phyloP scores from a whole-genome alignment of 805 yeast genomes.

The Wickerhamomyces silvicola region DNA sequence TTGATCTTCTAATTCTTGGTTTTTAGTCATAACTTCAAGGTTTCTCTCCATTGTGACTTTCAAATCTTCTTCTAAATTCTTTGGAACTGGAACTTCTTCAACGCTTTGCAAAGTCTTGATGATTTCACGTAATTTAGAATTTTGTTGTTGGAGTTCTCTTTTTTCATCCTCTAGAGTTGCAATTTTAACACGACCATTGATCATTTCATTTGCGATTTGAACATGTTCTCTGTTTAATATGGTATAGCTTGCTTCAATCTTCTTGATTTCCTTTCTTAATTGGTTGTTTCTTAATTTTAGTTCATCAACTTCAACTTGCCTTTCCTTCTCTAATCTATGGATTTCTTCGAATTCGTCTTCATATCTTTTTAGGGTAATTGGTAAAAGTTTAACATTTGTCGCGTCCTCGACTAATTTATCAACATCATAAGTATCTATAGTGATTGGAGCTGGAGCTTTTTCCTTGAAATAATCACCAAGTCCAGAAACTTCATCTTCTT shows the following conservation, averaged over 20 bases:
- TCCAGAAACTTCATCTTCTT: slow-evolving; percentile 25
- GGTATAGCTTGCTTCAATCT: slow-evolving; percentile 63
- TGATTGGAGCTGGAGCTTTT: slow-evolving; percentile 8
- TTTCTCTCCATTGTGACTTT: slow-evolving; percentile 56
- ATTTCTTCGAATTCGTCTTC: slow-evolving; percentile 70
- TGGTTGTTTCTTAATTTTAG: slow-evolving; percentile 62
- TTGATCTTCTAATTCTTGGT: slow-evolving; percentile 49
- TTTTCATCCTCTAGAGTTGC: slow-evolving; percentile 77
- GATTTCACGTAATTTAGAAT: slow-evolving; percentile 38
- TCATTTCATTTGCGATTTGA: slow-evolving; percentile 81
- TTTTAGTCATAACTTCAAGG: slow-evolving; percentile 58
- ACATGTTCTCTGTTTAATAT: slow-evolving; percentile 77
- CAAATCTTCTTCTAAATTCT: slow-evolving; percentile 42
- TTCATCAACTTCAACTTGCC: slow-evolving; percentile 61
- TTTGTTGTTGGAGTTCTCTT: slow-evolving; percentile 44
- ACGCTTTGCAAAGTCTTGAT: slow-evolving; percentile 22
- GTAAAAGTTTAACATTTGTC: slow-evolving; percentile 63
- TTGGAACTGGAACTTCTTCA: slow-evolving; percentile 31
- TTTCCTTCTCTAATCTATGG: slow-evolving; percentile 64
- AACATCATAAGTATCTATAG: slow-evolving; percentile 45
- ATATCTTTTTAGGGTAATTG: slow-evolving; percentile 65
- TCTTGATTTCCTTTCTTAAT: slow-evolving; percentile 64
- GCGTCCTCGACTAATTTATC: slow-evolving; percentile 77
- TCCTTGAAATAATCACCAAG: slow-evolving; percentile 13
- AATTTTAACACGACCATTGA: slow-evolving; percentile 64